Evolutionary conservation across 164 flowering plant species (phyloP), one percentile per base, ranked within the genome.

Genomic region (Aristolochia californica): DNA sequence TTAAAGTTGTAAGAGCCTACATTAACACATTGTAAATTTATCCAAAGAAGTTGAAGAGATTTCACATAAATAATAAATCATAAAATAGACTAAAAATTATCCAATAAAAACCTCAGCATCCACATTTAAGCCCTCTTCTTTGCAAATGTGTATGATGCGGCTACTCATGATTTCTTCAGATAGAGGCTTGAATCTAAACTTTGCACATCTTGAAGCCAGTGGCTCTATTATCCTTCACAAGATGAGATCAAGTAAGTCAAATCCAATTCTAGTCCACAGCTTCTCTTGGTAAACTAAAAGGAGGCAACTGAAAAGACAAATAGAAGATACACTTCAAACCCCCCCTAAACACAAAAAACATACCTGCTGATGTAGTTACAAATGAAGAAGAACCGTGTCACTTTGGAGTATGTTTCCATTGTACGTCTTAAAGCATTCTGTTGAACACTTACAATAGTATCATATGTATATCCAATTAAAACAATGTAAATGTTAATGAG

Each of bases 351-450:
- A 2, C 20, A 14, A 51, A 61, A 48, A 53, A 20, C 5, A 4
- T n/a, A 84, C 96, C 98, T 86, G 93, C 98, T 91, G 55, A 91
- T 88, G 72, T 91, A 91, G 71, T 91, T 91, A 53, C 97, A 93
- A 59, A 93, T 89, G 74, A 84, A 89, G 71, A 89, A 79, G 75
- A 93, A 93, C 74, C 98, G 75, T 56, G 97, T 93, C 28, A 93
- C 95, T 79, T 85, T 87, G 23, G 99, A 93, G 77, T 93, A 78
- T 20, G 99, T 93, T 72, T 93, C 97, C 99, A 93, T 89, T 18
- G 97, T 93, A 22, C 96, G 88, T 22, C 95, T 76, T 75, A 93
- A 69, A 49, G 97, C 97, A 80, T 94, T 90, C 99, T 89, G 82
- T 54, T 20, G 40, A 34, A 34, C 10, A 34, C 40, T 34, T 34